A percentile compares a stretch with the other conserved stretches of the same genome.
Conservation (phyloP, 371 early-diverging fungal species). For the Thermomucor indicae-seudaticae region DNA sequence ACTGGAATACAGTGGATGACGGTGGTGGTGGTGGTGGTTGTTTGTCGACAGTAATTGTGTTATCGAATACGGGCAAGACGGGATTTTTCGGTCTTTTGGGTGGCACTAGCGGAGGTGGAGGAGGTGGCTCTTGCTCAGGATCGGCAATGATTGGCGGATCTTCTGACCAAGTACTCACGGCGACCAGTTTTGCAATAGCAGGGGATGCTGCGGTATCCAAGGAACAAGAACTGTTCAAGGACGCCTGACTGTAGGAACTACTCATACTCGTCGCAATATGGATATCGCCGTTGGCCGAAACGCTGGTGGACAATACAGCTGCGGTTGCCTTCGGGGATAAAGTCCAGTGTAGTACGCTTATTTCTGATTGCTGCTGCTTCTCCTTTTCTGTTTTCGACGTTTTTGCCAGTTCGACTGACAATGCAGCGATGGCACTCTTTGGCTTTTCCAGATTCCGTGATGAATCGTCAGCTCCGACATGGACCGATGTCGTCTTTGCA, state of each 20-base stretch:
- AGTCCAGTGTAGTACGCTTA: background rate
- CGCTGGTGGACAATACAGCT: conserved; percentile 3
- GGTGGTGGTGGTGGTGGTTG: background rate
- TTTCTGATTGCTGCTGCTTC: background rate
- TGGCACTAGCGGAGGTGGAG: no score
- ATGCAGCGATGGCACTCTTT: background rate
- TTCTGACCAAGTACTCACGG: conserved; percentile 3
- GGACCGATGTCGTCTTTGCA: background rate
- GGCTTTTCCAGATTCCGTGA: background rate
- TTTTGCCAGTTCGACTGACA: background rate
- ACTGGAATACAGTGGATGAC: background rate
- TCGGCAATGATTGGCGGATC: conserved; percentile 1
- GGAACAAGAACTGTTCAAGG: background rate
- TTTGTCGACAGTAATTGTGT: background rate
- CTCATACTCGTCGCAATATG: background rate
- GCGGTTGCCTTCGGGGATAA: conserved; percentile 6
- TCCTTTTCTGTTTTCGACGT: background rate
- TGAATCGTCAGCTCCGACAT: background rate
- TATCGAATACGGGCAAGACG: no score
- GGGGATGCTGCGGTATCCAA: background rate
- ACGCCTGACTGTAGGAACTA: background rate
- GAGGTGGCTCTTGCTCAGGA: background rate
- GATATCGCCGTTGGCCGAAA: conserved; percentile 4
- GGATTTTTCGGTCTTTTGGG: no score
- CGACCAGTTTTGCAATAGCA: background rate